phyloP scores from a whole-genome alignment of 495 filamentous ascomycete genomes.

The Chaetomium fimeti region DNA sequence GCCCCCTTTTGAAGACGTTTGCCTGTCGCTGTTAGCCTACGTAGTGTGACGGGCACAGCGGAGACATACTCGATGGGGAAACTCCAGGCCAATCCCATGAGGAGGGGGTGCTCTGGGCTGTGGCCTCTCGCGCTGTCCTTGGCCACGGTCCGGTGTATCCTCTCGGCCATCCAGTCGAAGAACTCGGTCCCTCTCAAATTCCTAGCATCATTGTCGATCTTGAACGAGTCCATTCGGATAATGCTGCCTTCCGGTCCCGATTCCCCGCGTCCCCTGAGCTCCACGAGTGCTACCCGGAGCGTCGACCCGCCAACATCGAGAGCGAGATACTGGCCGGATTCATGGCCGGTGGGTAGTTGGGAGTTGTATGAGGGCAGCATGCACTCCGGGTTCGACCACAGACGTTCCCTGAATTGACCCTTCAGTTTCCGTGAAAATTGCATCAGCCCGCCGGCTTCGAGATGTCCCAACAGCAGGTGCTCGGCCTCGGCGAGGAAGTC shows the following conservation, averaged over 20 bases:
- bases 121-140: slow-evolving; percentile 36
- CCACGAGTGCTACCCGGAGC: slow-evolving; percentile 73
- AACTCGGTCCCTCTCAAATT: slow-evolving; percentile 52
- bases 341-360: slow-evolving; percentile 68
- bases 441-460: slow-evolving; percentile 39
- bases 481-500: slow-evolving; percentile 42
- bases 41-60: no score
- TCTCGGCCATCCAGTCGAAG: slow-evolving; percentile 81
- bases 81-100: slow-evolving; percentile 78
- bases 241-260: slow-evolving; percentile 38
- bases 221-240: slow-evolving; percentile 49
- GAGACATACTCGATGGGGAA: slow-evolving; percentile 77
- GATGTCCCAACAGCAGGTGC: slow-evolving; percentile 39
- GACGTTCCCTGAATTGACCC: slow-evolving; percentile 47
- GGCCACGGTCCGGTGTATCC: slow-evolving; percentile 58
- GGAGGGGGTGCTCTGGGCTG: slow-evolving; percentile 38
- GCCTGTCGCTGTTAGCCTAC: slow-evolving; percentile 48
- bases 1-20: slow-evolving; percentile 72
- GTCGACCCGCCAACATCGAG: slow-evolving; percentile 75
- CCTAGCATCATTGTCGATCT: slow-evolving; percentile 50
- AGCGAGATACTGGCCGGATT: slow-evolving; percentile 61
- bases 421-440: slow-evolving; percentile 46
- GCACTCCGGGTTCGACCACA: slow-evolving; percentile 48
- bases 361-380: slow-evolving; percentile 66
- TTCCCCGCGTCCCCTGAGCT: slow-evolving; percentile 52